Percentiles rank a stretch among this genome's conserved stretches.
phyloP scores from a whole-genome alignment of 2,329 filamentous ascomycete genomes.

The Colletotrichum orbiculare region DNA sequence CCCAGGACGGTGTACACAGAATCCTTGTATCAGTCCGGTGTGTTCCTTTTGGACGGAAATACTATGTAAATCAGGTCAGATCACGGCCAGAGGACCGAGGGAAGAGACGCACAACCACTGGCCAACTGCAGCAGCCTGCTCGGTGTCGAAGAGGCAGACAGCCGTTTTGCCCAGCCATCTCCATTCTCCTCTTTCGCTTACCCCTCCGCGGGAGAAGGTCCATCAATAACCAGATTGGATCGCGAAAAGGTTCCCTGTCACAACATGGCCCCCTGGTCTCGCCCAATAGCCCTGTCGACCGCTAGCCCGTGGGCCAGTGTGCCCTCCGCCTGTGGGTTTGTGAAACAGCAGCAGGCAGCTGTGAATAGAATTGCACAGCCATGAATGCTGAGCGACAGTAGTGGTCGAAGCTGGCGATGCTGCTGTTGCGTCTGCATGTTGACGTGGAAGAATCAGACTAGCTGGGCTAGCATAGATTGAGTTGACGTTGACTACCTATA shows the following conservation, averaged over 20 bases:
- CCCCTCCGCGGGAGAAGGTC: background rate
- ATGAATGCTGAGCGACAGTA: background rate
- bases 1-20: no score
- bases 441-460: no score
- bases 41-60: no score
- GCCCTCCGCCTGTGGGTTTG: constrained; percentile 17
- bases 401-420: no score
- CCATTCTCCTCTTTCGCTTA: background rate
- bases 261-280: constrained; percentile 33
- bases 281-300: constrained; percentile 28
- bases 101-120: no score
- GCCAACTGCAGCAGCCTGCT: background rate
- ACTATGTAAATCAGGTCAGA: no score
- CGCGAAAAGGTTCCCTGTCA: constrained; percentile 9
- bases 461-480: no score
- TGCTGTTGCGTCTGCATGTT: no score
- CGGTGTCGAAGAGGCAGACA: no score
- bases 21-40: no score
- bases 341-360: constrained; percentile 23
- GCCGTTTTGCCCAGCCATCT: constrained; percentile 15
- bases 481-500: no score
- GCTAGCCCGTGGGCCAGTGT: constrained; percentile 16
- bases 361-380: constrained; percentile 2
- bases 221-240: background rate
- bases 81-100: no score